A percentile compares a stretch with the other conserved stretches of the same genome.
phyloP scores from a whole-genome alignment of 1,284 basidiomycete species.

The Neolentinus lepideus region DNA sequence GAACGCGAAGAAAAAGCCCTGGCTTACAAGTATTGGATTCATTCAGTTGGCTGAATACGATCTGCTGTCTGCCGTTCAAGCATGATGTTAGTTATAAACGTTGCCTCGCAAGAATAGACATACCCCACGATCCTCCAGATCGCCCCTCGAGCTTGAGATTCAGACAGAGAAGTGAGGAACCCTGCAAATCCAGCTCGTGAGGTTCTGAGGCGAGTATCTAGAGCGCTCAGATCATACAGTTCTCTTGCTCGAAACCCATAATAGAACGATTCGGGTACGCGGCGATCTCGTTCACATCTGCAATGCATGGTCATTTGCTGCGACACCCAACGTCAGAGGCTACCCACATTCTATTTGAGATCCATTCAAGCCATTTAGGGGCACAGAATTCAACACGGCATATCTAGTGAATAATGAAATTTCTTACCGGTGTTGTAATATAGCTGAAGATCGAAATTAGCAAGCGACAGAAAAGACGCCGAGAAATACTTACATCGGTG shows the following conservation, averaged over 20 bases:
- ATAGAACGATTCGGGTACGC: constrained; percentile 40
- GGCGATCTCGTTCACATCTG: constrained; percentile 38
- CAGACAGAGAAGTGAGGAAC: constrained; percentile 42
- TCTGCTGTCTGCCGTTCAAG: constrained; percentile 36
- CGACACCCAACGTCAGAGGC: not conserved
- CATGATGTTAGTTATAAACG: not conserved
- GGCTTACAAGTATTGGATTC: constrained; percentile 31
- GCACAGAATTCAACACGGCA: not conserved
- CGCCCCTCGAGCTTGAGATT: constrained; percentile 43
- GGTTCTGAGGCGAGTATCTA: not conserved
- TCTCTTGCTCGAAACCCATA: constrained; percentile 54
- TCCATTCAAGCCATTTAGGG: too few relatives aligned
- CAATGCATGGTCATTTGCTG: not conserved
- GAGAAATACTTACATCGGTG: constrained; percentile 37
- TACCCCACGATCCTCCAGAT: constrained; percentile 55
- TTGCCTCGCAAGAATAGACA: constrained; percentile 1
- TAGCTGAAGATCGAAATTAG: constrained; percentile 17
- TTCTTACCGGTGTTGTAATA: constrained; percentile 48
- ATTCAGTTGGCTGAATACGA: constrained; percentile 45
- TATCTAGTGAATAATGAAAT: not conserved
- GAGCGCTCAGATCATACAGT: constrained; percentile 26
- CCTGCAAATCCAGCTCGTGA: constrained; percentile 22
- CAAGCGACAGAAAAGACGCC: not conserved
- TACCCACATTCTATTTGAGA: constrained; percentile 22
- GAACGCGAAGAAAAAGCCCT: not conserved